Percentiles rank a stretch among this genome's conserved stretches.
Evolutionary conservation across 176 grass and related monocot genomes (phyloP).

Genomic region (Elymus sibiricus): DNA sequence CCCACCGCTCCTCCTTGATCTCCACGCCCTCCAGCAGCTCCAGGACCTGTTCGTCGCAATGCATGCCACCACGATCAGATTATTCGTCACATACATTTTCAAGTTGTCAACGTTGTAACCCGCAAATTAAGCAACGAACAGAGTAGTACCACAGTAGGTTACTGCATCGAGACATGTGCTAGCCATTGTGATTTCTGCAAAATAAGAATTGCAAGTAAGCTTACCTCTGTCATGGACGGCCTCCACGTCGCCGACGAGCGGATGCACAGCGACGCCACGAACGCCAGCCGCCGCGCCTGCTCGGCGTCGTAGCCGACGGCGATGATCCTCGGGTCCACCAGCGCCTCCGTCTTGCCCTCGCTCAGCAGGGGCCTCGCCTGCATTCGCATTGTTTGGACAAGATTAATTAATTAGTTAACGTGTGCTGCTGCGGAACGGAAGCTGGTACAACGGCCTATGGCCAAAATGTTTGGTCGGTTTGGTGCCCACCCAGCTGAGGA

Average conservation of each 20-base stretch:
- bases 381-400: background rate
- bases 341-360: slow-evolving; percentile 42
- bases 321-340: slow-evolving; percentile 57
- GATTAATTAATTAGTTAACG: background rate
- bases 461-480: background rate
- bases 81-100: background rate
- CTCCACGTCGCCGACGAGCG: slow-evolving; percentile 56
- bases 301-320: slow-evolving; percentile 52
- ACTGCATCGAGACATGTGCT: slow-evolving; percentile 34
- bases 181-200: background rate
- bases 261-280: slow-evolving; percentile 79
- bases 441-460: background rate
- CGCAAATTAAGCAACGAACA: slow-evolving; percentile 12
- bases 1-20: slow-evolving; percentile 70
- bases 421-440: background rate
- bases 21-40: slow-evolving; percentile 74
- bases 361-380: slow-evolving; percentile 67
- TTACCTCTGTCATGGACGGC: slow-evolving; percentile 87
- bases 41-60: slow-evolving; percentile 48
- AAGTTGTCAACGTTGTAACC: background rate
- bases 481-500: slow-evolving; percentile 68
- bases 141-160: background rate
- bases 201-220: background rate
- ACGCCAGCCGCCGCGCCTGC: slow-evolving; percentile 54
- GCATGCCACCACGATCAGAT: background rate